Evolutionary conservation across 371 early-diverging fungal species (phyloP).

Genomic region (Nematocida ironsii): DNA sequence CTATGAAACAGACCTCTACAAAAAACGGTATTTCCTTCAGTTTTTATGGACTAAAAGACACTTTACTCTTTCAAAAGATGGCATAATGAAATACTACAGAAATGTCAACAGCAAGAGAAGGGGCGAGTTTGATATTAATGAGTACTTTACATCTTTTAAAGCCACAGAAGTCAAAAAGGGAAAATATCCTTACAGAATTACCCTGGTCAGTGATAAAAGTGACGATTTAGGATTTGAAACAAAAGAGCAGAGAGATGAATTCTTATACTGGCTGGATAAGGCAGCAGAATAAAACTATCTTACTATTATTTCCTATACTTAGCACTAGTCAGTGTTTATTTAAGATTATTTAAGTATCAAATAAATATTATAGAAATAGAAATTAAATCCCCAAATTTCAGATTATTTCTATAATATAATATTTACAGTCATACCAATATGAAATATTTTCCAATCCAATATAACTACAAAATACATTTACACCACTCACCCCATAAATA

Average conservation of each 20-base stretch:
- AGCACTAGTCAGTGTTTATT: too few species aligned
- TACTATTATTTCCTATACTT: neutral
- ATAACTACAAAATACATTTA: too few species aligned
- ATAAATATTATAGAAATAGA: too few species aligned
- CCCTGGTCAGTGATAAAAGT: slow-evolving; percentile 24
- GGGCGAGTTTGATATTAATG: slow-evolving; percentile 42
- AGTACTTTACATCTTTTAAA: slow-evolving; percentile 19
- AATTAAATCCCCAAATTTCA: too few species aligned
- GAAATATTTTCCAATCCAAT: too few species aligned
- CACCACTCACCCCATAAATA: too few species aligned
- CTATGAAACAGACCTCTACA: slow-evolving; percentile 45
- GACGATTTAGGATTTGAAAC: slow-evolving; percentile 55
- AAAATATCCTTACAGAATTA: slow-evolving; percentile 25
- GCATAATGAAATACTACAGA: slow-evolving; percentile 54
- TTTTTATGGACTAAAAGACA: slow-evolving; percentile 59
- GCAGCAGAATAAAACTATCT: slow-evolving; percentile 7
- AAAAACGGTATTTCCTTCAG: slow-evolving; percentile 48
- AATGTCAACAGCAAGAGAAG: slow-evolving; percentile 30
- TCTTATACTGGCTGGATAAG: slow-evolving; percentile 46
- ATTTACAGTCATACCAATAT: too few species aligned
- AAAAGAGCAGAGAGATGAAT: slow-evolving; percentile 54
- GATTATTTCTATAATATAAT: too few species aligned
- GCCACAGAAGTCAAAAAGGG: neutral
- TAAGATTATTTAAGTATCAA: too few species aligned
- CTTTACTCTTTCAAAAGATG: slow-evolving; percentile 55